Evolutionary conservation across 345 rosid species (phyloP).

Genomic region (Sapria himalayana): DNA sequence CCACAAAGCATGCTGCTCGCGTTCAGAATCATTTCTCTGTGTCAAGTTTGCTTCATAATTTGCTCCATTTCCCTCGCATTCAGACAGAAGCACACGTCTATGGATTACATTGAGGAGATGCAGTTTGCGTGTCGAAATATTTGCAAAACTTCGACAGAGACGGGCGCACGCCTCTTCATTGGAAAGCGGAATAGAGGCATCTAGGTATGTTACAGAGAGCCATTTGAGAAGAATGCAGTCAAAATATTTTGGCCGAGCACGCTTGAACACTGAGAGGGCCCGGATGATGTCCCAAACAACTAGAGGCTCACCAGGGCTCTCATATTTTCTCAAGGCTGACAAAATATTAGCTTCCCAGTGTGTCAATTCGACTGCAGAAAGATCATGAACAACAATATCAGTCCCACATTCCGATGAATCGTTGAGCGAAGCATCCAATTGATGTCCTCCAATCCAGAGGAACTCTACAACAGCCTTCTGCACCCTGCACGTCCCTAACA

Average conservation of each 20-base stretch:
- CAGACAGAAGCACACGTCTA: conserved; percentile 41
- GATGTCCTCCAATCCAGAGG: conserved; percentile 82
- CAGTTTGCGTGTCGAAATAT: conserved; percentile 39
- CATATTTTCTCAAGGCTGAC: conserved; percentile 44
- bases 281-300: conserved; percentile 67
- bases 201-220: conserved; percentile 33
- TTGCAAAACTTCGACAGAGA: conserved; percentile 20
- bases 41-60: conserved; percentile 17
- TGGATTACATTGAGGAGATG: conserved; percentile 56
- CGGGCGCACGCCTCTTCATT: conserved; percentile 22
- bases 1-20: conserved; percentile 26
- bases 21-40: conserved; percentile 9
- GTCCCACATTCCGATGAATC: conserved; percentile 13
- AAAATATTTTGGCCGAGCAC: conserved; percentile 32
- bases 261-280: conserved; percentile 53
- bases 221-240: conserved; percentile 39
- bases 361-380: conserved; percentile 26
- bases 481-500: conserved; percentile 24
- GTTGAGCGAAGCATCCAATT: conserved; percentile 14
- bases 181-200: conserved; percentile 17
- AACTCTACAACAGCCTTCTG: conserved; percentile 78
- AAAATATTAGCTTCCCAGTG: conserved; percentile 52
- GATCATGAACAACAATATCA: too few species aligned
- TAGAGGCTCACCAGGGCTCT: conserved; percentile 28
- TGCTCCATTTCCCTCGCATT: conserved; percentile 33